These are phyloP conservation scores for Thielaviopsis euricoi DNA, from an alignment of 2,329 filamentous ascomycete species.

Conservation along the genomic window DNA sequence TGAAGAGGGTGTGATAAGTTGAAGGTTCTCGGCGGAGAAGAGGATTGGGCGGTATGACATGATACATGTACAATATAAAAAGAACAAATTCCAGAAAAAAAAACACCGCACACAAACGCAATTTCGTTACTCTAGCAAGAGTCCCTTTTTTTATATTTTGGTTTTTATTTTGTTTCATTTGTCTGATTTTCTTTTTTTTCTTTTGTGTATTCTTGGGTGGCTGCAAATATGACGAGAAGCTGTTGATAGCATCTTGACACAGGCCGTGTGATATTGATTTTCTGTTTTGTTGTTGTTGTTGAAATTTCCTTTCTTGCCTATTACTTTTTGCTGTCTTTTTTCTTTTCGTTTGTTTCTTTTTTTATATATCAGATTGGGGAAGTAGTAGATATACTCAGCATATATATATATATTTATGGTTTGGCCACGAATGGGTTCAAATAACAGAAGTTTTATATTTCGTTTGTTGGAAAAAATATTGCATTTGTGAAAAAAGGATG, in stretches of 20 bases:
- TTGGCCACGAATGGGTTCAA: background rate
- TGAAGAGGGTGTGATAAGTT: background rate
- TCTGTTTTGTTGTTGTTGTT: background rate
- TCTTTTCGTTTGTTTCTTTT: no score
- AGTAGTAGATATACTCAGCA: background rate
- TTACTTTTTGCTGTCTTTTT: background rate
- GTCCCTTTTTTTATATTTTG: slow-evolving; percentile 1
- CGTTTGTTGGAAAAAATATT: background rate
- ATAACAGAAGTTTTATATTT: background rate
- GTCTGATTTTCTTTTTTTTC: background rate
- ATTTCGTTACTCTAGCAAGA: background rate
- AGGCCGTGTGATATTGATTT: background rate
- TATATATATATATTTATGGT: no score
- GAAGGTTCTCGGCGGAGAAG: background rate
- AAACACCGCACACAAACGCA: no score
- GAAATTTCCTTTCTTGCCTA: slow-evolving; percentile 2
- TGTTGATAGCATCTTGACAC: background rate
- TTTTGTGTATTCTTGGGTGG: background rate
- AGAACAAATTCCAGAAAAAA: background rate
- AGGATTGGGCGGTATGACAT: background rate
- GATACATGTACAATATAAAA: background rate
- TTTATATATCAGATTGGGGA: background rate
- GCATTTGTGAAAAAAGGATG: no score
- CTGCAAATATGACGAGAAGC: background rate
- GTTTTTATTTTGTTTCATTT: background rate